phyloP scores from a whole-genome alignment of 495 filamentous ascomycete species.

The Neurospora sp. region DNA sequence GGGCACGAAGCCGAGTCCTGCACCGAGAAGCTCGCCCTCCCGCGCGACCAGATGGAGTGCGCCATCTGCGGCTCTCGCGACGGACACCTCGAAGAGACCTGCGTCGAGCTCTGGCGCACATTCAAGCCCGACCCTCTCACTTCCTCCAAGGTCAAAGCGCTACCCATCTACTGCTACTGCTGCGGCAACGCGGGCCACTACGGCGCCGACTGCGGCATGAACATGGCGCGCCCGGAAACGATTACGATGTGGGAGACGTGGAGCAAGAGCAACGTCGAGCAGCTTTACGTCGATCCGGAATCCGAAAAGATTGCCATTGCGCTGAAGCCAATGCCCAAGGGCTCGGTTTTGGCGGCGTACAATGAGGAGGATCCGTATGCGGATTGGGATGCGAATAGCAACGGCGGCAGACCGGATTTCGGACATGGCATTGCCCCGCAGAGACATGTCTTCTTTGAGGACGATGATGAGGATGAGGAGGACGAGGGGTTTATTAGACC shows the following conservation, averaged over 20 bases:
- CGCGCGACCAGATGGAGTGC: conserved; percentile 25
- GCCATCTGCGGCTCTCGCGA: conserved; percentile 22
- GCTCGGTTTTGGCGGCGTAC: background rate
- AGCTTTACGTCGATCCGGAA: conserved; percentile 25
- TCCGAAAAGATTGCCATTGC: conserved; percentile 22
- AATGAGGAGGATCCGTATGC: background rate
- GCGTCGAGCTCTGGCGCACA: conserved; percentile 29
- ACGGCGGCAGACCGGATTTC: conserved; percentile 18
- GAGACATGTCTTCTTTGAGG: conserved; percentile 30
- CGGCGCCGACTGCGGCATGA: conserved; percentile 24
- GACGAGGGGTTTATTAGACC: conserved; percentile 31
- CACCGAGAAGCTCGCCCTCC: conserved; percentile 24
- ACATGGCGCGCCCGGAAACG: background rate
- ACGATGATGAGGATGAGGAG: conserved; percentile 32
- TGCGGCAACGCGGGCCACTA: conserved; percentile 32
- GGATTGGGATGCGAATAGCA: background rate
- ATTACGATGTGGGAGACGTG: conserved; percentile 19
- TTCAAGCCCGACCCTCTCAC: conserved; percentile 13
- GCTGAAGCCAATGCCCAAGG: conserved; percentile 2
- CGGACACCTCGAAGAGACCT: conserved; percentile 21
- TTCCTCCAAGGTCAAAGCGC: conserved; percentile 23
- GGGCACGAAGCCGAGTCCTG: conserved; percentile 24
- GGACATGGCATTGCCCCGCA: conserved; percentile 26
- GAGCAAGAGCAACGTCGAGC: conserved; percentile 21
- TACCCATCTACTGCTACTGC: conserved; percentile 31